Evolutionary conservation across 768 basidiomycete species (phyloP).

Genomic region (Suillus americanus): DNA sequence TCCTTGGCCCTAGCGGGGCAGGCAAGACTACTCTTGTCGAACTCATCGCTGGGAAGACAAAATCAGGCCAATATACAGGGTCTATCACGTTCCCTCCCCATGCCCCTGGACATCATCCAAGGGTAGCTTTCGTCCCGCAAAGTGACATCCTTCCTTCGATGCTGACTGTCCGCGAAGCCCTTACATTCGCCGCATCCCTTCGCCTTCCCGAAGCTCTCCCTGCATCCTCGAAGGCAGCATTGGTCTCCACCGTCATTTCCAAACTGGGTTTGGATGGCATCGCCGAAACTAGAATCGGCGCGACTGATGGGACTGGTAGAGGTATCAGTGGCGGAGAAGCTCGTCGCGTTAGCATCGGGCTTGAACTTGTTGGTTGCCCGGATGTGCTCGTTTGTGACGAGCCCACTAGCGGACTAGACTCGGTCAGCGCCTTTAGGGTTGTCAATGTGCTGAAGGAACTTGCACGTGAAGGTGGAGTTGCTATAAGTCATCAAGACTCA

Average conservation of each 20-base stretch:
- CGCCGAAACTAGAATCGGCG: conserved; percentile 66
- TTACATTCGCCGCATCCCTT: conserved; percentile 83
- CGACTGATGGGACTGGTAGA: conserved; percentile 64
- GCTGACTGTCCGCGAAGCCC: conserved; percentile 78
- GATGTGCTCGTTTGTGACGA: conserved; percentile 88
- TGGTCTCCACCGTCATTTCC: conserved; percentile 69
- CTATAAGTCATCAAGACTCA: conserved; percentile 21
- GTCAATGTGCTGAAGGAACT: conserved; percentile 76
- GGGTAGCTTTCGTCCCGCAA: conserved; percentile 86
- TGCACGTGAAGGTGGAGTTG: conserved; percentile 45
- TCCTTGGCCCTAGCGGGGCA: conserved; percentile 91
- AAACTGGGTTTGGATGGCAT: conserved; percentile 77
- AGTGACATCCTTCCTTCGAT: conserved; percentile 79
- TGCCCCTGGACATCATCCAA: conserved; percentile 38
- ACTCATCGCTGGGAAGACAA: conserved; percentile 81
- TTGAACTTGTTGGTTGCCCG: conserved; percentile 84
- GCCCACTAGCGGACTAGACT: conserved; percentile 82
- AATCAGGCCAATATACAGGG: conserved; percentile 70
- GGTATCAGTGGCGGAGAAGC: conserved; percentile 94
- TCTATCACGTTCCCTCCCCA: conserved; percentile 54
- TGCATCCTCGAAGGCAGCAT: conserved; percentile 56
- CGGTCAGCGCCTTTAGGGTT: conserved; percentile 81
- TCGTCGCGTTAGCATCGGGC: conserved; percentile 85
- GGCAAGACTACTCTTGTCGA: conserved; percentile 93
- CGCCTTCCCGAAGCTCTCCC: conserved; percentile 76